These are phyloP conservation scores for Globomyces pollinis-pini DNA, from an alignment of 192 early-diverging fungal genomes.

Conservation along the genomic window DNA sequence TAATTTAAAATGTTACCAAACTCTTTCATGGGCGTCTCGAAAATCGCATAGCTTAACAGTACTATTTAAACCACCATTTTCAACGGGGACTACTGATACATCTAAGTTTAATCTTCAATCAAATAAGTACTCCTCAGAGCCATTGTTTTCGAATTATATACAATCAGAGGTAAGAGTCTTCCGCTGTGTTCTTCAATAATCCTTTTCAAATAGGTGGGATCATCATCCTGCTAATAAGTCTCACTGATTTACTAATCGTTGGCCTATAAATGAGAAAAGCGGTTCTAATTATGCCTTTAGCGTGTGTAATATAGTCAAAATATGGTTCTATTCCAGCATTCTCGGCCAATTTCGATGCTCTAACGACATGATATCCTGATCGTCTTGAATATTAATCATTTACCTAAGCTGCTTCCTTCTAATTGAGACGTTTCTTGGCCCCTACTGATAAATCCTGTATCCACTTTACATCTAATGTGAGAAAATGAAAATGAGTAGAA, in stretches of 20 bases:
- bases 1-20: too few relatives aligned
- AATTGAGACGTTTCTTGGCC: not conserved
- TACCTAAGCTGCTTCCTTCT: too few relatives aligned
- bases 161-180: constrained; percentile 37
- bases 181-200: constrained; percentile 26
- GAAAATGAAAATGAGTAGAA: not conserved
- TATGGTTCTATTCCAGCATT: constrained; percentile 60
- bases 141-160: constrained; percentile 56
- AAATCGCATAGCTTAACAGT: not conserved
- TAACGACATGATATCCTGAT: too few relatives aligned
- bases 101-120: too few relatives aligned
- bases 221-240: not conserved
- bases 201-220: constrained; percentile 10
- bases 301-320: constrained; percentile 64
- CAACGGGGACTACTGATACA: constrained; percentile 18
- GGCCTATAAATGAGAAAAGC: too few relatives aligned
- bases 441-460: not conserved
- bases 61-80: not conserved
- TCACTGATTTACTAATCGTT: too few relatives aligned
- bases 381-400: too few relatives aligned
- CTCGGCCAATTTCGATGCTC: constrained; percentile 35
- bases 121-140: constrained; percentile 41
- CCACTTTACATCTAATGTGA: not conserved
- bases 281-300: constrained; percentile 47
- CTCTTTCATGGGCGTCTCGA: constrained; percentile 11